Evolutionary conservation across 805 yeast genomes (phyloP).

Genomic region (Barnettozyma salicaria): DNA sequence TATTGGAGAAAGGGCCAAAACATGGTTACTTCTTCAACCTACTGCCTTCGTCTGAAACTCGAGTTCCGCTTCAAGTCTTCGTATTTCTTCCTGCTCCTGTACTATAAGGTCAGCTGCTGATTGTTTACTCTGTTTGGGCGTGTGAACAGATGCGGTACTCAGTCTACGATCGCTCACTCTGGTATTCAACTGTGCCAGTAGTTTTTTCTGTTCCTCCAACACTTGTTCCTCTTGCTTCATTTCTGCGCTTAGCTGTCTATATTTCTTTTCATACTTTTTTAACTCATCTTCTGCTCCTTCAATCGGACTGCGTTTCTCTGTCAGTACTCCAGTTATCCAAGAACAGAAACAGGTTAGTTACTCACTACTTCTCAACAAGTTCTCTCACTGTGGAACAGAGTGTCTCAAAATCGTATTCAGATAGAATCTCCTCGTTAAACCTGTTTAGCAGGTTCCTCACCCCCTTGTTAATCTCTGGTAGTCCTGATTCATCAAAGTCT

Average conservation of each 20-base stretch:
- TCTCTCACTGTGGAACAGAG: conserved; percentile 38
- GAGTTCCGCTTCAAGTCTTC: conserved; percentile 35
- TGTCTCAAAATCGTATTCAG: conserved; percentile 35
- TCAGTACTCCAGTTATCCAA: conserved; percentile 11
- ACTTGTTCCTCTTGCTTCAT: conserved; percentile 37
- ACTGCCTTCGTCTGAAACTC: conserved; percentile 5
- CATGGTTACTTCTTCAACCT: not conserved
- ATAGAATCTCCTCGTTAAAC: conserved; percentile 29
- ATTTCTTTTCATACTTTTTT: conserved; percentile 27
- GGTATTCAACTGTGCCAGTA: conserved; percentile 33
- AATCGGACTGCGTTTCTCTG: conserved; percentile 27
- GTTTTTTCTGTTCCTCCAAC: conserved; percentile 38
- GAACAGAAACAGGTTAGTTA: conserved; percentile 13
- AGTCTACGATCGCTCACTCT: conserved; percentile 23
- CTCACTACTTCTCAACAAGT: conserved; percentile 28
- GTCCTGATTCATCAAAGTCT: conserved; percentile 9
- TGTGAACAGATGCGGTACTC: conserved; percentile 6
- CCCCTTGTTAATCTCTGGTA: conserved; percentile 21
- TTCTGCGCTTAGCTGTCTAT: conserved; percentile 32
- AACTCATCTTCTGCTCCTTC: conserved; percentile 31
- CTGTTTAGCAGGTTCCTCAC: conserved; percentile 29
- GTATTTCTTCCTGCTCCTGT: conserved; percentile 42
- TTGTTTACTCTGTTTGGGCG: conserved; percentile 15
- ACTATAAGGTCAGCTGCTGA: conserved; percentile 37
- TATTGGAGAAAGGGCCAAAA: not conserved